Evolutionary conservation across 805 yeast species (phyloP).

Genomic region (Middelhovenomyces tepae): DNA sequence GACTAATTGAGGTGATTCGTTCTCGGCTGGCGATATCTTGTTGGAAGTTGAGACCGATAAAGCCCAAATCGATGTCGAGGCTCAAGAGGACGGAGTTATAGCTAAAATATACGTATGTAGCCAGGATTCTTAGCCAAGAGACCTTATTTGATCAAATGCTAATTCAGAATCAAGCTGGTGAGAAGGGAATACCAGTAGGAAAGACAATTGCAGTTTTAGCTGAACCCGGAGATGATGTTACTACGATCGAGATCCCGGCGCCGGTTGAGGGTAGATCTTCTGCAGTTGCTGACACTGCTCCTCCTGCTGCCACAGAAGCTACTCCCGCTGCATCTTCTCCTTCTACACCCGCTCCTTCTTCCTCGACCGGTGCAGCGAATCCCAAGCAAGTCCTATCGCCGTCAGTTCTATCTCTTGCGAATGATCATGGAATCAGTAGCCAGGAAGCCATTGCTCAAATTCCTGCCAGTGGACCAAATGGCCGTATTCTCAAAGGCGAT

Average conservation of each 20-base stretch:
- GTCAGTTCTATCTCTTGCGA: constrained; percentile 62
- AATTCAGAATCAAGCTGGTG: constrained; percentile 45
- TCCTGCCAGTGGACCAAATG: constrained; percentile 81
- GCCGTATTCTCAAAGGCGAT: constrained; percentile 85
- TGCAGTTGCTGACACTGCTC: constrained; percentile 18
- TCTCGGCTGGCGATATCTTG: constrained; percentile 82
- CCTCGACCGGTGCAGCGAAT: constrained; percentile 40
- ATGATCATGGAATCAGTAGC: constrained; percentile 49
- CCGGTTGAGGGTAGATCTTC: constrained; percentile 20
- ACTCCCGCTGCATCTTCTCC: constrained; percentile 12
- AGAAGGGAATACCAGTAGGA: constrained; percentile 75
- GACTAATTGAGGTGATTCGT: constrained; percentile 53
- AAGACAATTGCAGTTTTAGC: constrained; percentile 81
- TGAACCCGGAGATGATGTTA: constrained; percentile 77
- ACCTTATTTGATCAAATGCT: constrained; percentile 18
- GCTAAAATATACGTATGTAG: constrained; percentile 54
- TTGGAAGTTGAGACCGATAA: constrained; percentile 98
- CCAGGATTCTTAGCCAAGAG: background rate
- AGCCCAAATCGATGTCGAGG: constrained; percentile 96
- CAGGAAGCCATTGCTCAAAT: constrained; percentile 67
- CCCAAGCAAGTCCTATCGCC: constrained; percentile 64
- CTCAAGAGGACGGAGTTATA: constrained; percentile 84
- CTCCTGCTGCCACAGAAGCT: constrained; percentile 17
- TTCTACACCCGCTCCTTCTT: constrained; percentile 13
- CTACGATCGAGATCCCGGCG: constrained; percentile 51